Conservation (phyloP, 352 stramenopile species). For the Halophytophthora polymorphica region DNA sequence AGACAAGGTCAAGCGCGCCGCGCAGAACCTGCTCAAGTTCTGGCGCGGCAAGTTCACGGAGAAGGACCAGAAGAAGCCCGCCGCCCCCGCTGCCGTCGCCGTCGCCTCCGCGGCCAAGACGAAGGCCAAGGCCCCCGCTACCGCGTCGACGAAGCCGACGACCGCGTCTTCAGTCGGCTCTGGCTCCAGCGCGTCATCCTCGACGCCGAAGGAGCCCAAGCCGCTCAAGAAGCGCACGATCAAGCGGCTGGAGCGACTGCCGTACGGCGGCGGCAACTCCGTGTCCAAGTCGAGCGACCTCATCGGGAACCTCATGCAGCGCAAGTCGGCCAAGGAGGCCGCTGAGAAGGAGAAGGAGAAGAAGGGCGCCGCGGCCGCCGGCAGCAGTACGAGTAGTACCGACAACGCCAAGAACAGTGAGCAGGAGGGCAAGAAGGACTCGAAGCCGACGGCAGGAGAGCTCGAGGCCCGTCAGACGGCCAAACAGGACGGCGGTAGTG, state of each 20-base stretch:
- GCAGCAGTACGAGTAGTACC: slow-evolving; percentile 12
- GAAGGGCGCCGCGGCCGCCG: slow-evolving; percentile 28
- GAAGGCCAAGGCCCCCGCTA: slow-evolving; percentile 14
- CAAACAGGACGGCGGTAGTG: too few relatives aligned
- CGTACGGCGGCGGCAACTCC: slow-evolving; percentile 48
- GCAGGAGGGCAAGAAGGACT: not conserved
- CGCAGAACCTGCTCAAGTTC: slow-evolving; percentile 84
- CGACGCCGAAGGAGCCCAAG: slow-evolving; percentile 32
- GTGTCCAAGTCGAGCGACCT: slow-evolving; percentile 77
- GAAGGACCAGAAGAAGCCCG: slow-evolving; percentile 69
- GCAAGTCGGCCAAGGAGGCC: slow-evolving; percentile 75
- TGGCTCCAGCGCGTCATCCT: slow-evolving; percentile 9
- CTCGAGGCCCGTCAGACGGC: too few relatives aligned
- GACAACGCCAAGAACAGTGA: slow-evolving; percentile 10
- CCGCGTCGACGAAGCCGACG: slow-evolving; percentile 12
- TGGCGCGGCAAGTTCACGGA: slow-evolving; percentile 85
- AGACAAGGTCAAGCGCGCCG: slow-evolving; percentile 73
- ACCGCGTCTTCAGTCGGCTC: slow-evolving; percentile 15
- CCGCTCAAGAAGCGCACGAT: slow-evolving; percentile 64
- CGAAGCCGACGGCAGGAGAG: slow-evolving; percentile 4
- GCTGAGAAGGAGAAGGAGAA: slow-evolving; percentile 36
- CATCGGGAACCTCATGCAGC: slow-evolving; percentile 82
- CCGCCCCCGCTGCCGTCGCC: slow-evolving; percentile 17
- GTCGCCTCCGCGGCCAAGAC: slow-evolving; percentile 11
- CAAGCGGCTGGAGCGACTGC: slow-evolving; percentile 73